Conservation (phyloP, 1,284 basidiomycete genomes). For the Vanrija sp. region DNA sequence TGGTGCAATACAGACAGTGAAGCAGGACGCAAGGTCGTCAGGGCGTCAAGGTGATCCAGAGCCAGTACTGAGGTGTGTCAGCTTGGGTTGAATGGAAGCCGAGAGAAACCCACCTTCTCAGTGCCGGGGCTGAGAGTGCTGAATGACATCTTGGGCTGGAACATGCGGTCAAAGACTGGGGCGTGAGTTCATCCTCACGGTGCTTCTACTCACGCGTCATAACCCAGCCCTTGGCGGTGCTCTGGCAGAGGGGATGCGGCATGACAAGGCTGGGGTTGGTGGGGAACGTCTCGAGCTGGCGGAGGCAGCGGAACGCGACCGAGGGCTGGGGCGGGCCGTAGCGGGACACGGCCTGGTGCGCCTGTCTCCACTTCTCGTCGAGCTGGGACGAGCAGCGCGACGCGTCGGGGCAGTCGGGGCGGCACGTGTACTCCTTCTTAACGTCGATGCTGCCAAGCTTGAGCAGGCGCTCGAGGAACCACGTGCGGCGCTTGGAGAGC, state of each 20-base stretch:
- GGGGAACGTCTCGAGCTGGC: conserved; percentile 56
- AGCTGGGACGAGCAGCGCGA: conserved; percentile 74
- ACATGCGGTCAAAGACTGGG: conserved; percentile 87
- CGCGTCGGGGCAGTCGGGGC: conserved; percentile 76
- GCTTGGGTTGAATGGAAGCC: neutral
- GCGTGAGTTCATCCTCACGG: neutral
- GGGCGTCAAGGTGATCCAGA: conserved; percentile 24
- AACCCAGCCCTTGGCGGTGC: conserved; percentile 76
- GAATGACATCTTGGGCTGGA: conserved; percentile 48
- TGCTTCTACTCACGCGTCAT: conserved; percentile 61
- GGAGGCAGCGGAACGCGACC: conserved; percentile 22
- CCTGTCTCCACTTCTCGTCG: conserved; percentile 88
- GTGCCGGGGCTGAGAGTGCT: conserved; percentile 36
- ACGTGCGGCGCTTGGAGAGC: conserved; percentile 79
- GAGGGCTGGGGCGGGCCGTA: conserved; percentile 59
- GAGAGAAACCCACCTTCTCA: conserved; percentile 32
- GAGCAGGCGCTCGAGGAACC: conserved; percentile 89
- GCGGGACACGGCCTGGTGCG: conserved; percentile 78
- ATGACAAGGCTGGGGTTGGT: conserved; percentile 87
- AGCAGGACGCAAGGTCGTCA: neutral
- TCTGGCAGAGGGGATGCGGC: conserved; percentile 80
- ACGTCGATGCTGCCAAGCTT: conserved; percentile 83
- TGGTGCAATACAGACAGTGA: neutral
- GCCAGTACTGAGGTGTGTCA: conserved; percentile 30
- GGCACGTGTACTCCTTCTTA: conserved; percentile 64